phyloP scores from a whole-genome alignment of 2,329 filamentous ascomycete genomes.

The Claviceps fusiformis region DNA sequence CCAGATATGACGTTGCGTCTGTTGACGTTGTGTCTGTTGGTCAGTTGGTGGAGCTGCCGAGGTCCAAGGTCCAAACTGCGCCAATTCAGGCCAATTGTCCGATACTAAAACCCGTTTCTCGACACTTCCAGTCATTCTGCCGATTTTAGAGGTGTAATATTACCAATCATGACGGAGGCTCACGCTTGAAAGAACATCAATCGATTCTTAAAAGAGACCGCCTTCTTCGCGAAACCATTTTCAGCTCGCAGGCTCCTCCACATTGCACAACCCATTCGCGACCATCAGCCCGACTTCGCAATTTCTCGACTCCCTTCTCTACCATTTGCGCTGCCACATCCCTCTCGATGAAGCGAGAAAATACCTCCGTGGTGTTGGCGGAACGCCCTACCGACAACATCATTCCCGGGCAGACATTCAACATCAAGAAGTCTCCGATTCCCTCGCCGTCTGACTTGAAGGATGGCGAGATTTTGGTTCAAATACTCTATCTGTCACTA shows the following conservation, averaged over 20 bases:
- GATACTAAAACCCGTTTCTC: not conserved
- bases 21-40: too few relatives aligned
- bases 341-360: conserved; percentile 28
- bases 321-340: not conserved
- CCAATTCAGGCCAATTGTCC: conserved; percentile 2
- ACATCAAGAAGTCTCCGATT: conserved; percentile 33
- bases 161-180: not conserved
- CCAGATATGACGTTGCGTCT: too few relatives aligned
- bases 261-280: not conserved
- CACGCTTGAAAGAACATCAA: not conserved
- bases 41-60: not conserved
- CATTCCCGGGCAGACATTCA: conserved; percentile 53
- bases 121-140: not conserved
- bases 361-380: conserved; percentile 43
- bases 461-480: conserved; percentile 50
- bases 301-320: not conserved
- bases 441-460: conserved; percentile 40
- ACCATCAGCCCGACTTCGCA: not conserved
- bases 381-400: conserved; percentile 48
- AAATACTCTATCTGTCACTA: conserved; percentile 50
- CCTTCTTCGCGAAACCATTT: not conserved
- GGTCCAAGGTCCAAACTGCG: not conserved
- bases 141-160: not conserved
- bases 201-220: not conserved
- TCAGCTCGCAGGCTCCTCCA: not conserved